Conservation (phyloP, 1,284 basidiomycete genomes). For the Sporisorium sorghi region DNA sequence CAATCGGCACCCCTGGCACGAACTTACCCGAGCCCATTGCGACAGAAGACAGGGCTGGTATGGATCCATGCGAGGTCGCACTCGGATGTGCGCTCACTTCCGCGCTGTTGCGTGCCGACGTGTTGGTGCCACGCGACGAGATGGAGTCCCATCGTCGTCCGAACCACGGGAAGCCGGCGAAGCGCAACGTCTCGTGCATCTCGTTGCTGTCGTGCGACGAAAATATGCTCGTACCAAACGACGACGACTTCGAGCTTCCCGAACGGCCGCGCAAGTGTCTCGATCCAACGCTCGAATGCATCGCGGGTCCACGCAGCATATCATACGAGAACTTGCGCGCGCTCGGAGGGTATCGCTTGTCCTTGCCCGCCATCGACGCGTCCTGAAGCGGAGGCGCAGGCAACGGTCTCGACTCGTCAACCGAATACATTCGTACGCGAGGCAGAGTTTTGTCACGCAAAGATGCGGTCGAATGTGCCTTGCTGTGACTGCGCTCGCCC, state of each 20-base stretch:
- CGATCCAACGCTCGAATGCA: slow-evolving; percentile 28
- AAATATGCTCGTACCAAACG: slow-evolving; percentile 41
- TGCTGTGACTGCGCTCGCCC: slow-evolving; percentile 12
- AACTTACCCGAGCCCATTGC: slow-evolving; percentile 12
- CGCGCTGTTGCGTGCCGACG: slow-evolving; percentile 30
- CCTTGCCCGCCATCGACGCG: slow-evolving; percentile 11
- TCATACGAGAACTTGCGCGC: slow-evolving; percentile 43
- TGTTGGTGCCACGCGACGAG: slow-evolving; percentile 42
- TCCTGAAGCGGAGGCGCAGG: slow-evolving; percentile 23
- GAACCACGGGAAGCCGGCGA: slow-evolving; percentile 21
- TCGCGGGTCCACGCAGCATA: slow-evolving; percentile 22
- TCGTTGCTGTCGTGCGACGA: slow-evolving; percentile 28
- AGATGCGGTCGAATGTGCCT: slow-evolving; percentile 7
- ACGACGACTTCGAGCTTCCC: slow-evolving; percentile 42
- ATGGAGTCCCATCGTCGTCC: slow-evolving; percentile 48
- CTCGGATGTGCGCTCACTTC: slow-evolving; percentile 18
- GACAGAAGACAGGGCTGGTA: slow-evolving; percentile 7
- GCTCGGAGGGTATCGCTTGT: slow-evolving; percentile 39
- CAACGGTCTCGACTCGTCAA: slow-evolving; percentile 12
- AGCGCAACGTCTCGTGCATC: slow-evolving; percentile 24
- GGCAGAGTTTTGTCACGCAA: slow-evolving; percentile 18
- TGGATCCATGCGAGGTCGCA: slow-evolving; percentile 5
- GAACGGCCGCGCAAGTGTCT: slow-evolving; percentile 37
- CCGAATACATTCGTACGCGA: slow-evolving; percentile 14
- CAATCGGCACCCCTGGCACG: slow-evolving; percentile 6